phyloP scores from a whole-genome alignment of 148 eudicot genomes.

The Camellia sinensis region DNA sequence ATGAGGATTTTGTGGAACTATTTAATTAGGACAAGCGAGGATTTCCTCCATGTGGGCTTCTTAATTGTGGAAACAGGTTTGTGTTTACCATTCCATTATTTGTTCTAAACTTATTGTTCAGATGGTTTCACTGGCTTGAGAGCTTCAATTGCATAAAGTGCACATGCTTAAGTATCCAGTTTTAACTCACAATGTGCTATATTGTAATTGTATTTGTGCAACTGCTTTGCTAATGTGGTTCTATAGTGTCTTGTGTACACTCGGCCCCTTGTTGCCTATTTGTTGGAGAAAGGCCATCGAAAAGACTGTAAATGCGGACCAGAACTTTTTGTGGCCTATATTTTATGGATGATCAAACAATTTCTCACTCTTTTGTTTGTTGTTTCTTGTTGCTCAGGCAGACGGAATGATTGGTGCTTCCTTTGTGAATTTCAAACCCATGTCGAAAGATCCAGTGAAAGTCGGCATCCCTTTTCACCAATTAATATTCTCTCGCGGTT shows the following conservation, averaged over 20 bases:
- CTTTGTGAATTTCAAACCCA: slow-evolving; percentile 84
- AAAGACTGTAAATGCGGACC: slow-evolving; percentile 55
- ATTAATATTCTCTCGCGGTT: slow-evolving; percentile 75
- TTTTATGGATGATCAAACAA: background rate
- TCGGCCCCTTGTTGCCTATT: slow-evolving; percentile 75
- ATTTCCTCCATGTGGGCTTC: slow-evolving; percentile 84
- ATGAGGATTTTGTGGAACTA: slow-evolving; percentile 78
- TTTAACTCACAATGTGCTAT: background rate
- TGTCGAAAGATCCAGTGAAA: slow-evolving; percentile 55
- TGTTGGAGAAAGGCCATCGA: slow-evolving; percentile 75
- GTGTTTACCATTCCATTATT: slow-evolving; percentile 13
- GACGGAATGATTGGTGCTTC: slow-evolving; percentile 85
- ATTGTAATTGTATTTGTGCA: slow-evolving; percentile 31
- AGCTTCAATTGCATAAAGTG: too few relatives aligned
- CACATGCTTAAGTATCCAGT: too few relatives aligned
- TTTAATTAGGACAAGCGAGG: slow-evolving; percentile 67
- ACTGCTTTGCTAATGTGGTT: slow-evolving; percentile 93
- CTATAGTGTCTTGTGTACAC: slow-evolving; percentile 88
- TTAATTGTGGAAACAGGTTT: slow-evolving; percentile 96
- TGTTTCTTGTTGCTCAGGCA: slow-evolving; percentile 45
- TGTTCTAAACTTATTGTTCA: background rate
- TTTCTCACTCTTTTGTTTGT: slow-evolving; percentile 10
- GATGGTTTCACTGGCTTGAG: too few relatives aligned
- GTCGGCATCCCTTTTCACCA: slow-evolving; percentile 77
- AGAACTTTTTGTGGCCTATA: background rate